phyloP scores from a whole-genome alignment of 305 asterid genomes.

The Stenogyne calaminthoides region DNA sequence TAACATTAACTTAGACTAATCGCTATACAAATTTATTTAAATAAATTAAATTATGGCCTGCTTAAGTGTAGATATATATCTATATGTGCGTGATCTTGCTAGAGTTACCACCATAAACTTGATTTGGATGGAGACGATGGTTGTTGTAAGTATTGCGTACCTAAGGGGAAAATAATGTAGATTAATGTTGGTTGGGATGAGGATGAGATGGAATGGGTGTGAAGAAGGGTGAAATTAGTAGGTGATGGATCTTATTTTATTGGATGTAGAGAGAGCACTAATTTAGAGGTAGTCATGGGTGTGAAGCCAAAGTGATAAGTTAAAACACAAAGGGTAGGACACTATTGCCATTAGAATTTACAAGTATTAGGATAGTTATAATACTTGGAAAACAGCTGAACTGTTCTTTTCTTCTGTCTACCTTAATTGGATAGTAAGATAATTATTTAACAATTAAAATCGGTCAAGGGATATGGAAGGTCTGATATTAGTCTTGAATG shows the following conservation, averaged over 20 bases:
- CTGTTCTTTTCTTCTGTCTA: background rate
- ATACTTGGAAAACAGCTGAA: background rate
- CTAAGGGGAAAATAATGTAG: background rate
- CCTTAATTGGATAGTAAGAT: background rate
- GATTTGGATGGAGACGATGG: background rate
- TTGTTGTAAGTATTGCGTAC: background rate
- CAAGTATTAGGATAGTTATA: background rate
- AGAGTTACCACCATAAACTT: background rate
- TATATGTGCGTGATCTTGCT: background rate
- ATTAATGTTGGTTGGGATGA: background rate
- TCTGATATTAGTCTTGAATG: background rate
- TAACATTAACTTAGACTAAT: too few relatives aligned
- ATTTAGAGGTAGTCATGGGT: background rate
- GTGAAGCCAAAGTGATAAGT: background rate
- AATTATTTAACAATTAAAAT: background rate
- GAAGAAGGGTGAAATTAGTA: background rate
- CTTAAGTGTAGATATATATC: background rate
- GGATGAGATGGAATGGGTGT: background rate
- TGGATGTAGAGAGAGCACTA: background rate
- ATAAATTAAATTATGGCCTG: background rate
- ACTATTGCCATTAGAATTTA: background rate
- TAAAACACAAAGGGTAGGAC: background rate
- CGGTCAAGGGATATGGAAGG: background rate
- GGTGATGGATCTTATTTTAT: background rate
- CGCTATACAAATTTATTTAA: background rate